phyloP scores from a whole-genome alignment of 176 grass and related monocot species.

The Juncus effusus region DNA sequence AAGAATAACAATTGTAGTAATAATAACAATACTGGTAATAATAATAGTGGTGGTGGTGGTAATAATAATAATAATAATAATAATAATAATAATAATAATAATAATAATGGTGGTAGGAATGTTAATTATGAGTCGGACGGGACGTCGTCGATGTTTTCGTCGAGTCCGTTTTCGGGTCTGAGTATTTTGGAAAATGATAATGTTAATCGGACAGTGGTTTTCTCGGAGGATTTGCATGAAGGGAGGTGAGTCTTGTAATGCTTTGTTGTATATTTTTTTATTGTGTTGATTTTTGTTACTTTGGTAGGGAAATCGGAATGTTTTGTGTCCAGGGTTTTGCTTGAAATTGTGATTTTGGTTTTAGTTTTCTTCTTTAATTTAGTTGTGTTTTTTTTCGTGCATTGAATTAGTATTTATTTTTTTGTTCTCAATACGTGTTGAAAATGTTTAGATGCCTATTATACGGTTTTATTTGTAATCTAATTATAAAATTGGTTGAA shows the following conservation, averaged over 20 bases:
- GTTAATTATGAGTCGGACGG: constrained; percentile 84
- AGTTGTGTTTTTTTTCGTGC: too few species aligned
- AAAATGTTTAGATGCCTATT: too few species aligned
- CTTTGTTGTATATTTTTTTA: neutral
- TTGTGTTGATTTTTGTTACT: too few species aligned
- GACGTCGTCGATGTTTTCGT: constrained; percentile 97
- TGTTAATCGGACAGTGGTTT: constrained; percentile 55
- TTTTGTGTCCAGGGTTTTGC: too few species aligned
- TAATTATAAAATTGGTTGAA: too few species aligned
- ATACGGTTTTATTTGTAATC: too few species aligned
- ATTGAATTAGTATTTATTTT: too few species aligned
- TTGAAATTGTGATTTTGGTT: too few species aligned
- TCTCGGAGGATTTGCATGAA: constrained; percentile 97
- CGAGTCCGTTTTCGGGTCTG: constrained; percentile 88
- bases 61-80: constrained; percentile 22
- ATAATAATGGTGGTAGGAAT: constrained; percentile 19
- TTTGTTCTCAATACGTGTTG: too few species aligned
- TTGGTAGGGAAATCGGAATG: too few species aligned
- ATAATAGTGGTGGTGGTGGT: constrained; percentile 27
- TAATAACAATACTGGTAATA: constrained; percentile 15
- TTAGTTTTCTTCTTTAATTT: too few species aligned
- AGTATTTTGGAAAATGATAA: constrained; percentile 85
- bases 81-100: constrained; percentile 23
- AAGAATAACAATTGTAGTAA: constrained; percentile 17
- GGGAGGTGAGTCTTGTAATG: constrained; percentile 53